Evolutionary conservation across 2,329 filamentous ascomycete species (phyloP).

Genomic region (Alternaria sp.): DNA sequence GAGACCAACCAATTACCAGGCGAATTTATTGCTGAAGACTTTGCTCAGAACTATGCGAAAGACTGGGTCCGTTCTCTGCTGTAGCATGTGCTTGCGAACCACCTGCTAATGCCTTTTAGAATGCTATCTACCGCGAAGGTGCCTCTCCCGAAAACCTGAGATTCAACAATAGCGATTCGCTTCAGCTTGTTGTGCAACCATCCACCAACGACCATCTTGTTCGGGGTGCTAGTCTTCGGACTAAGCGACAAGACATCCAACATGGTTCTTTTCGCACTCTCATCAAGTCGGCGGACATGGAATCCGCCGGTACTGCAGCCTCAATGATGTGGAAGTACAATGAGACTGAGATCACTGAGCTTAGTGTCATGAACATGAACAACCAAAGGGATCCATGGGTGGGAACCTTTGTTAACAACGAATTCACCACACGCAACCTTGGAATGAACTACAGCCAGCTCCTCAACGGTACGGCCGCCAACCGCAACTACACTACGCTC

Average conservation of each 20-base stretch:
- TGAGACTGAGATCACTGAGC: conserved; percentile 52
- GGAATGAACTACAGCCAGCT: conserved; percentile 54
- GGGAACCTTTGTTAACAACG: conserved; percentile 49
- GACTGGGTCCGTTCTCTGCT: conserved; percentile 46
- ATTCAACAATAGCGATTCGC: conserved; percentile 44
- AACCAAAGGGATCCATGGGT: conserved; percentile 50
- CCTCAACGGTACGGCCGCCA: conserved; percentile 32
- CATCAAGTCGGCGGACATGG: conserved; percentile 52
- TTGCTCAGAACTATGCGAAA: conserved; percentile 56
- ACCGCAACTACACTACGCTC: conserved; percentile 52
- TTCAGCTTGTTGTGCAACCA: conserved; percentile 49
- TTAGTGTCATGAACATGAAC: conserved; percentile 58
- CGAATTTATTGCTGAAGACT: conserved; percentile 53
- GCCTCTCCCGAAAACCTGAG: conserved; percentile 53
- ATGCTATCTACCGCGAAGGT: conserved; percentile 55
- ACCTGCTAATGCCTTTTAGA: conserved; percentile 23
- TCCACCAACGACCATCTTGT: conserved; percentile 52
- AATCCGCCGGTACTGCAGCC: conserved; percentile 53
- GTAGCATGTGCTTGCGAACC: background rate
- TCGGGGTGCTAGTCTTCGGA: conserved; percentile 55
- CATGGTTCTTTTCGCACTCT: conserved; percentile 58
- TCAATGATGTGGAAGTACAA: conserved; percentile 59
- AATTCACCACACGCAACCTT: conserved; percentile 49
- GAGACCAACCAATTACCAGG: conserved; percentile 51
- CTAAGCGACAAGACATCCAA: conserved; percentile 56